phyloP scores from a whole-genome alignment of 2,329 filamentous ascomycete genomes.

The Lasiodiplodia gonubiensis region DNA sequence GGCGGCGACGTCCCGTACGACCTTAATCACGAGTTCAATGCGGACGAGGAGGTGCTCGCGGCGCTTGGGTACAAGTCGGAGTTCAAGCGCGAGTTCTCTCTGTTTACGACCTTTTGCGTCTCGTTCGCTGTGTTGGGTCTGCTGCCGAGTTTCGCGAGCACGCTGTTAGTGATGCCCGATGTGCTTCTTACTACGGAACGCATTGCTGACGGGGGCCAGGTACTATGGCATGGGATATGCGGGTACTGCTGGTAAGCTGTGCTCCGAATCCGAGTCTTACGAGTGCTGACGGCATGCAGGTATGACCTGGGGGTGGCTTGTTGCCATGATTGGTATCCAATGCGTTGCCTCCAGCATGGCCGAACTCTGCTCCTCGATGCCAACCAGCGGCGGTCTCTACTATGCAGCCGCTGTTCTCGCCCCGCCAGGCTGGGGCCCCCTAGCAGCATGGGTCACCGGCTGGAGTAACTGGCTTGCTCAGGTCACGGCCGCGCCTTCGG shows the following conservation, averaged over 20 bases:
- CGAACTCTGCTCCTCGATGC: slow-evolving; percentile 75
- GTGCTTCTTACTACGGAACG: neutral
- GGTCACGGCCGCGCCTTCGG: slow-evolving; percentile 68
- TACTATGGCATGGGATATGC: slow-evolving; percentile 69
- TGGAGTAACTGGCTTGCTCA: slow-evolving; percentile 75
- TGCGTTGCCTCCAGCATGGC: slow-evolving; percentile 70
- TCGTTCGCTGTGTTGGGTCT: slow-evolving; percentile 75
- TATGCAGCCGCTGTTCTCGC: slow-evolving; percentile 76
- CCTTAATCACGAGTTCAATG: slow-evolving; percentile 51
- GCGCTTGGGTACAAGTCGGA: slow-evolving; percentile 68
- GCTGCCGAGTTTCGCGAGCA: slow-evolving; percentile 73
- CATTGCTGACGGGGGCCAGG: neutral
- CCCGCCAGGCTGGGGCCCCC: slow-evolving; percentile 67
- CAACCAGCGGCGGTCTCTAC: slow-evolving; percentile 73
- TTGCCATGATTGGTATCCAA: slow-evolving; percentile 75
- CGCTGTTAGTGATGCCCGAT: slow-evolving; percentile 48
- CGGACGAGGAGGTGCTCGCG: slow-evolving; percentile 66
- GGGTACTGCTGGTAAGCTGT: slow-evolving; percentile 46
- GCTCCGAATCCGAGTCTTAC: slow-evolving; percentile 22
- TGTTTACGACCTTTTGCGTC: slow-evolving; percentile 77
- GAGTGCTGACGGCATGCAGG: slow-evolving; percentile 47
- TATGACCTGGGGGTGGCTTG: slow-evolving; percentile 78
- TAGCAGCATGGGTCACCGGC: slow-evolving; percentile 71
- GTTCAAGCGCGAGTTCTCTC: slow-evolving; percentile 72
- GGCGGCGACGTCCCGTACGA: slow-evolving; percentile 57